These are phyloP conservation scores for Backusella westeae DNA, from an alignment of 192 early-diverging fungal species.

Conservation along the genomic window DNA sequence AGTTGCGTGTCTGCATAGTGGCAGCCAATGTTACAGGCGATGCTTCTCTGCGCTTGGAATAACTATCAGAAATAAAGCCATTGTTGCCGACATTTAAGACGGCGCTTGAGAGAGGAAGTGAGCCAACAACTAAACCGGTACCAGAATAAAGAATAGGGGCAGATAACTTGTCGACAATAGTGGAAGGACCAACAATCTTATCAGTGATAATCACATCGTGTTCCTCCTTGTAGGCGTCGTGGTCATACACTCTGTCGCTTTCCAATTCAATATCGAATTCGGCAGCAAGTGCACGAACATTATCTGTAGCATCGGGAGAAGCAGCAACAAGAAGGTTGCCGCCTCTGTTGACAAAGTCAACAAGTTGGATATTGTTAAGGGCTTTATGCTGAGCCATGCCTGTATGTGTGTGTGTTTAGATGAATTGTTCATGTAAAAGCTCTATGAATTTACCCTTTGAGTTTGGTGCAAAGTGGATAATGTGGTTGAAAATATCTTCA, in stretches of 20 bases:
- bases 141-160: conserved; percentile 74
- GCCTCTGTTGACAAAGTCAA: conserved; percentile 86
- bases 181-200: conserved; percentile 37
- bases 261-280: conserved; percentile 92
- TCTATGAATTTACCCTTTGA: conserved; percentile 50
- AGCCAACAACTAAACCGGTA: conserved; percentile 67
- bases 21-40: conserved; percentile 69
- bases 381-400: neutral
- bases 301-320: conserved; percentile 60
- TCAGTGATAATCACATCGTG: conserved; percentile 57
- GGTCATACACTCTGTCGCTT: conserved; percentile 68
- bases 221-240: conserved; percentile 50
- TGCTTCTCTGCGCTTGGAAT: conserved; percentile 39
- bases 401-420: neutral
- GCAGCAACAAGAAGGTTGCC: conserved; percentile 86
- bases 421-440: neutral
- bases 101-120: conserved; percentile 58
- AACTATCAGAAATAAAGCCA: conserved; percentile 64
- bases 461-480: conserved; percentile 78
- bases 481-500: conserved; percentile 74
- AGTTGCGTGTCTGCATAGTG: conserved; percentile 85
- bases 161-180: conserved; percentile 41
- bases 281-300: conserved; percentile 76
- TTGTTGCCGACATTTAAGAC: conserved; percentile 57
- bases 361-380: conserved; percentile 37